These are phyloP conservation scores for Colletotrichum phormii DNA, from an alignment of 2,329 filamentous ascomycete species.

Conservation along the genomic window DNA sequence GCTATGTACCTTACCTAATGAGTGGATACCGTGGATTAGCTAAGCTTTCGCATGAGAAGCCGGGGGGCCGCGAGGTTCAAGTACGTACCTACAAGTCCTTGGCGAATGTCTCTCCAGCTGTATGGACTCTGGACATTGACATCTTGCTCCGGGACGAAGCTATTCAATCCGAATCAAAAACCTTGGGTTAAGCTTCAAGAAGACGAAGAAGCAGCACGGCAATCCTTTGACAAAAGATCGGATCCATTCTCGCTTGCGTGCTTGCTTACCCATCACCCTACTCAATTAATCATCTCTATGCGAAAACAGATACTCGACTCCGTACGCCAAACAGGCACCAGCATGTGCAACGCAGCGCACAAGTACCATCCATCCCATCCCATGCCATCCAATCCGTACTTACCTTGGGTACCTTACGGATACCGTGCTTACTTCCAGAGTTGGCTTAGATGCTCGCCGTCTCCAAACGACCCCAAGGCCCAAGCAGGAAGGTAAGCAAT, in stretches of 20 bases:
- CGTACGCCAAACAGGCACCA: background rate
- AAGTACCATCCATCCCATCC: background rate
- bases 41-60: background rate
- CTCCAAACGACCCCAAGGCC: background rate
- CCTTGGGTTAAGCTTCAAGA: background rate
- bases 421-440: background rate
- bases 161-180: background rate
- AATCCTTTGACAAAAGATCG: background rate
- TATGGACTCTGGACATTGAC: background rate
- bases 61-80: background rate
- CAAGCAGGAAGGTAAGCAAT: conserved; percentile 18
- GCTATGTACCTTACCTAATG: too few species aligned
- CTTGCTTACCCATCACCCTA: background rate
- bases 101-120: background rate
- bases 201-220: background rate
- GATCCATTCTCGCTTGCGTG: background rate
- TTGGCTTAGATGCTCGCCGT: background rate
- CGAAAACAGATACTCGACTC: too few species aligned
- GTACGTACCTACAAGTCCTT: background rate
- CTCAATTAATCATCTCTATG: too few species aligned
- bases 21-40: background rate
- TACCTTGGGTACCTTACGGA: too few species aligned
- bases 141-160: background rate
- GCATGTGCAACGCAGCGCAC: background rate
- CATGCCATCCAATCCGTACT: background rate